These are phyloP conservation scores for Recurvomyces mirabilis DNA, from an alignment of 495 filamentous ascomycete genomes.

Conservation along the genomic window DNA sequence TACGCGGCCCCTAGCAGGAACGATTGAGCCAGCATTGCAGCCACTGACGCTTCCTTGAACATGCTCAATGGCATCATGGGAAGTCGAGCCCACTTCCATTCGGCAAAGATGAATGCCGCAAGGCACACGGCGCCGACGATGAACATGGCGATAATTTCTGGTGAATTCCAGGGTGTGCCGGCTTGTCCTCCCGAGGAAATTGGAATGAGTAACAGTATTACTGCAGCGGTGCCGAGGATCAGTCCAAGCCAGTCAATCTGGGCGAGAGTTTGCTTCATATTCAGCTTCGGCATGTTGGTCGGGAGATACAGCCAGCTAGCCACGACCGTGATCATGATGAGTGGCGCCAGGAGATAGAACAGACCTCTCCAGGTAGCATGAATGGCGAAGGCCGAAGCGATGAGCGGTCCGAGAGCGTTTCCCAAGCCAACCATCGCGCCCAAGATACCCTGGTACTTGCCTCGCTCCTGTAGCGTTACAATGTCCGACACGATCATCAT, in stretches of 20 bases:
- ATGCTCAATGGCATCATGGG: conserved; percentile 52
- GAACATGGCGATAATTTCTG: conserved; percentile 53
- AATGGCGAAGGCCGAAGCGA: conserved; percentile 24
- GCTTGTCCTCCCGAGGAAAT: conserved; percentile 49
- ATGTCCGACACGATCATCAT: conserved; percentile 31
- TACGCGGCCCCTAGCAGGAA: conserved; percentile 51
- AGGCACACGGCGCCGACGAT: conserved; percentile 38
- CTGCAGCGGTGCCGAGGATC: conserved; percentile 38
- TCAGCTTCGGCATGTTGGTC: conserved; percentile 26
- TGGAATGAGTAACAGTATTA: conserved; percentile 50
- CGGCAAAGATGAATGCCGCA: conserved; percentile 42
- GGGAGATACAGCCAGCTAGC: conserved; percentile 32
- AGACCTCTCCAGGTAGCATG: conserved; percentile 25
- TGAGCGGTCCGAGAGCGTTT: conserved; percentile 24
- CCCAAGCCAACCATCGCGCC: conserved; percentile 25
- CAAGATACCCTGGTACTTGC: conserved; percentile 30
- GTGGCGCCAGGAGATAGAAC: conserved; percentile 25
- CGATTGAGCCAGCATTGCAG: conserved; percentile 45
- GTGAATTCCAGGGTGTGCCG: conserved; percentile 48
- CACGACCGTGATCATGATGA: conserved; percentile 22
- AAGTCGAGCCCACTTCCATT: conserved; percentile 46
- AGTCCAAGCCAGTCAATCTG: conserved; percentile 48
- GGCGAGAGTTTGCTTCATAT: conserved; percentile 33
- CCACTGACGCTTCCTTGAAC: conserved; percentile 44
- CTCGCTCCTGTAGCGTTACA: conserved; percentile 25